Base-by-base conservation (phyloP, 306 rosid genomes). In the Leucaena leucocephala region DNA sequence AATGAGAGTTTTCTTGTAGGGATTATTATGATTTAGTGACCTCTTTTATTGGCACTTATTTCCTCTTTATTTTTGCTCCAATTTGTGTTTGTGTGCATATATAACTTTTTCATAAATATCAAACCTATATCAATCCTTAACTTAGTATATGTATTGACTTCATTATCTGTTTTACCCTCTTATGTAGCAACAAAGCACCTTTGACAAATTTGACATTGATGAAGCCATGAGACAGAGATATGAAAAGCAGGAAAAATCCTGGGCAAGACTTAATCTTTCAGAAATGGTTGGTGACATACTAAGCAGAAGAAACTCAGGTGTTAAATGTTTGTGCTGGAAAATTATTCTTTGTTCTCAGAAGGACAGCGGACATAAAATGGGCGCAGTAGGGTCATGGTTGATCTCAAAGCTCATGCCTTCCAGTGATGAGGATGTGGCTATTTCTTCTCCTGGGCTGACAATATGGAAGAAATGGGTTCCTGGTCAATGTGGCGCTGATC, bases 271-370 rank as follows among this genome's bases (percentile, higher is more conserved):
- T 76, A 88, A 93, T 86, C 91, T 95, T 82, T 93, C 99, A 50
- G 90, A 90, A 55, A 84, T 86, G 69, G 83, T 85, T 77, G 94
- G 80, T 3, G 88, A 62, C 80, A 86, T 71, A 72, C 83, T 95
- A 21, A 77, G 88, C 85, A 59, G 85, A 79, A 90, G 87, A 89
- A 90, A 93, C 67, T 84, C 88, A 33, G 86, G 86, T 39, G 86
- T 83, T 57, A 84, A 85, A 82, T 91, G 96, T 83, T 75, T 95
- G 67, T 90, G 96, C 85, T 95, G 99, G 99, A 95, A 95, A 86
- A 71, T 90, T 64, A 66, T 90, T 78, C 45, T 95, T 45, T 89
- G 90, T 81, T 82, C 94, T 76, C 95, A 79, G 82, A 82, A 63
- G 78, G 85, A 83, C 71, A 48, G 82, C 57, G 67, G 84, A 45